A percentile compares a stretch with the other conserved stretches of the same genome.
Conservation (phyloP, 2,329 filamentous ascomycete species). For the Pyricularia sp. region DNA sequence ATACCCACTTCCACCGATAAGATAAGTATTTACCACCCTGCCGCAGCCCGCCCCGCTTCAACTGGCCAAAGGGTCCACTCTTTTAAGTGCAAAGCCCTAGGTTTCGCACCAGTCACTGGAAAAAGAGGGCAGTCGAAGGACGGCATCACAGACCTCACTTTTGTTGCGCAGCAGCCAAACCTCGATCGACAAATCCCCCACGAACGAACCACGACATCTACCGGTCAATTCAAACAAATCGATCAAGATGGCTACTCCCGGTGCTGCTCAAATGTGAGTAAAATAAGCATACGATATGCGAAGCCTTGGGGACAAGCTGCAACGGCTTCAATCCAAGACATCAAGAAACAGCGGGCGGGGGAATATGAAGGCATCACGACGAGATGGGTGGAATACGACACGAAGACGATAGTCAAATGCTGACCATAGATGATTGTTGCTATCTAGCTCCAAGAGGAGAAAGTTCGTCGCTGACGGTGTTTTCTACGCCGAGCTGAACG, state of each 20-base stretch:
- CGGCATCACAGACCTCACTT: background rate
- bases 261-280: conserved; percentile 51
- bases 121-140: background rate
- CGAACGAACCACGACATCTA: background rate
- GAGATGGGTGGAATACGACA: background rate
- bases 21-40: background rate
- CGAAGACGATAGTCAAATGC: background rate
- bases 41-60: background rate
- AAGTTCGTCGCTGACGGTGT: conserved; percentile 98
- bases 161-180: background rate
- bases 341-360: background rate
- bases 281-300: background rate
- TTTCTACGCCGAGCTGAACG: conserved; percentile 99
- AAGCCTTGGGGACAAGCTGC: conserved; percentile 1
- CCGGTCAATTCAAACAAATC: background rate
- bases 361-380: background rate
- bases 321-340: background rate
- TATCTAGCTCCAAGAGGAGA: conserved; percentile 73
- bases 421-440: background rate
- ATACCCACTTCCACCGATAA: no score
- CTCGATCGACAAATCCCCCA: background rate
- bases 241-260: conserved; percentile 49
- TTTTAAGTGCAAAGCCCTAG: background rate
- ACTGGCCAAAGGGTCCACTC: background rate
- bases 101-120: background rate